Percentiles rank a stretch among this genome's conserved stretches.
Evolutionary conservation across 176 grass and related monocot species (phyloP).

Genomic region (Carex kokanica): DNA sequence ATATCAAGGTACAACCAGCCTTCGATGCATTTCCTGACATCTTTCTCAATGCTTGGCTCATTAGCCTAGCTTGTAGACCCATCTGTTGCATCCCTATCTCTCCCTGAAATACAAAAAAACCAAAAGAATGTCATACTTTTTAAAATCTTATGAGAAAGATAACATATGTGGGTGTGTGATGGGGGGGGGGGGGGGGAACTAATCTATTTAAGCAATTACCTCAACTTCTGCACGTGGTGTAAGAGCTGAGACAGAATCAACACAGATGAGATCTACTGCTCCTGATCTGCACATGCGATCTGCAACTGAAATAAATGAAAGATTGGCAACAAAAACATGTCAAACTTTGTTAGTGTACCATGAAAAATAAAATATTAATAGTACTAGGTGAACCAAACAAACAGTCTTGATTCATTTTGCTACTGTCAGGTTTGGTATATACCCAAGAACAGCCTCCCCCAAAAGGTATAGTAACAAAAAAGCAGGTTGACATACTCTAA

Average conservation of each 20-base stretch:
- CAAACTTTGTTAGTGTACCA: background rate
- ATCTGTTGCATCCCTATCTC: constrained; percentile 99
- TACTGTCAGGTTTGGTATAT: background rate
- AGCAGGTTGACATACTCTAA: background rate
- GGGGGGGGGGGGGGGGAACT: background rate
- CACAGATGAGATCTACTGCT: constrained; percentile 92
- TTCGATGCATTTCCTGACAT: constrained; percentile 99
- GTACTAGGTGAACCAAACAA: constrained; percentile 4
- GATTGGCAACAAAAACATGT: background rate
- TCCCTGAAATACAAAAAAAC: constrained; percentile 46
- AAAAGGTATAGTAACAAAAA: background rate
- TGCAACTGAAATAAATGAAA: constrained; percentile 67
- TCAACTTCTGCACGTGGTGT: constrained; percentile 97
- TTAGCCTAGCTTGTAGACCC: constrained; percentile 93
- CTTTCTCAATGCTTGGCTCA: constrained; percentile 99
- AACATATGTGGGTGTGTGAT: too few relatives aligned
- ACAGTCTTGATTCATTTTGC: background rate
- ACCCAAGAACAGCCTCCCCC: background rate
- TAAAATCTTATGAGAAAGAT: background rate
- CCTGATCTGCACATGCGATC: constrained; percentile 99
- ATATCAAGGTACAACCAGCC: constrained; percentile 97
- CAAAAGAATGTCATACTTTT: background rate
- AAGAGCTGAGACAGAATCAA: constrained; percentile 95
- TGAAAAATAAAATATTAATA: background rate
- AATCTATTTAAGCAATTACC: constrained; percentile 36